Evolutionary conservation across 2,329 filamentous ascomycete species (phyloP).

Genomic region (Fragosphaeria purpurea): DNA sequence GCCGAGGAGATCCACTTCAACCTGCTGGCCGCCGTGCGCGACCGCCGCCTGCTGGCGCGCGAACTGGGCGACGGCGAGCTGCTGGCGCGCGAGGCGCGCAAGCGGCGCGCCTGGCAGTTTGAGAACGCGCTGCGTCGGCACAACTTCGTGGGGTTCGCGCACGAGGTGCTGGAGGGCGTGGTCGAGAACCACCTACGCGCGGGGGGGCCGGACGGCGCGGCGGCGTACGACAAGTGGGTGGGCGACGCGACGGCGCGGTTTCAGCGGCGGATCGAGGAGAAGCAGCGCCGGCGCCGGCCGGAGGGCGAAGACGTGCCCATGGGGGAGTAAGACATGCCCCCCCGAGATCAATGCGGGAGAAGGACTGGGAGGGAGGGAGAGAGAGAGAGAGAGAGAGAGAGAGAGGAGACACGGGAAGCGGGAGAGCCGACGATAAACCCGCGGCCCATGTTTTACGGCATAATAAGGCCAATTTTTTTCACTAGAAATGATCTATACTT

Average conservation of each 20-base stretch:
- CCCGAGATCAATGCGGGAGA: too few species aligned
- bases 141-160: constrained; percentile 94
- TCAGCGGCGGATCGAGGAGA: constrained; percentile 22
- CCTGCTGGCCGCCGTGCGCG: constrained; percentile 80
- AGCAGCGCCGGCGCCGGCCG: constrained; percentile 17
- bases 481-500: too few species aligned
- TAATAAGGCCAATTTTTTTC: too few species aligned
- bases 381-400: too few species aligned
- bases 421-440: too few species aligned
- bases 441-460: too few species aligned
- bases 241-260: constrained; percentile 39
- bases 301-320: constrained; percentile 20
- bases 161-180: constrained; percentile 80
- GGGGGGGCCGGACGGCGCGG: constrained; percentile 26
- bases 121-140: constrained; percentile 87
- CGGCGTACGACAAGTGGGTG: constrained; percentile 63
- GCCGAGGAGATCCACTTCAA: constrained; percentile 89
- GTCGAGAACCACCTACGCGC: constrained; percentile 62
- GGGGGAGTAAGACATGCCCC: constrained; percentile 12
- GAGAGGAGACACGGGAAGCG: too few species aligned
- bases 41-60: constrained; percentile 64
- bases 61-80: constrained; percentile 76
- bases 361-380: neutral
- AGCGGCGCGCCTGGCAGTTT: constrained; percentile 80
- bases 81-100: constrained; percentile 69